These are phyloP conservation scores for Tetrastigma voinierianum DNA, from an alignment of 164 flowering plant species.

Conservation along the genomic window DNA sequence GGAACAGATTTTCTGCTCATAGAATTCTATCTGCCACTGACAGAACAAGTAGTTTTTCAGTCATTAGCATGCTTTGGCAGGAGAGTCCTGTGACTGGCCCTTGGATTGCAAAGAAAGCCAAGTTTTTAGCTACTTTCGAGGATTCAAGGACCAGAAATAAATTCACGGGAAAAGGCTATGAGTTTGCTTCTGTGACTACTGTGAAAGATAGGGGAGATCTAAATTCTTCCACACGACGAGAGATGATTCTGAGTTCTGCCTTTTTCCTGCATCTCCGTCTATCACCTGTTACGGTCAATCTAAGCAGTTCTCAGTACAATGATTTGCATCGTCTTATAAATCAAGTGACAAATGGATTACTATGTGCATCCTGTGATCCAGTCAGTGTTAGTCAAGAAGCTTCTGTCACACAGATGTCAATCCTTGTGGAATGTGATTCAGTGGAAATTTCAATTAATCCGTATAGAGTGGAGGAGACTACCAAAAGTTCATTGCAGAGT, in stretches of 20 bases:
- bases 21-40: slow-evolving; percentile 44
- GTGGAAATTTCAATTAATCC: slow-evolving; percentile 43
- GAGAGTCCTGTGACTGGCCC: slow-evolving; percentile 67
- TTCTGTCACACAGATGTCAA: slow-evolving; percentile 52
- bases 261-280: slow-evolving; percentile 50
- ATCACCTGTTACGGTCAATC: slow-evolving; percentile 35
- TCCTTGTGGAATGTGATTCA: slow-evolving; percentile 66
- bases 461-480: slow-evolving; percentile 34
- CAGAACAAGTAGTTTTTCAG: slow-evolving; percentile 30
- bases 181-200: slow-evolving; percentile 67
- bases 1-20: slow-evolving; percentile 35
- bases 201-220: slow-evolving; percentile 44
- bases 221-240: slow-evolving; percentile 44
- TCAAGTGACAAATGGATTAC: slow-evolving; percentile 45
- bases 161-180: slow-evolving; percentile 44
- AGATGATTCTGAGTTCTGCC: slow-evolving; percentile 68
- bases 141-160: slow-evolving; percentile 39
- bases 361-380: slow-evolving; percentile 20
- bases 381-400: slow-evolving; percentile 18
- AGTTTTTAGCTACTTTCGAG: slow-evolving; percentile 54
- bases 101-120: slow-evolving; percentile 62
- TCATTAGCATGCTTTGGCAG: slow-evolving; percentile 74
- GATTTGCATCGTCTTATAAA: slow-evolving; percentile 39
- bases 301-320: slow-evolving; percentile 48
- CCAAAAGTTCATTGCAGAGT: slow-evolving; percentile 46